A percentile compares a stretch with the other conserved stretches of the same genome.
phyloP scores from a whole-genome alignment of 1,139 yeast genomes.

The Nakaseomyces glabratus region DNA sequence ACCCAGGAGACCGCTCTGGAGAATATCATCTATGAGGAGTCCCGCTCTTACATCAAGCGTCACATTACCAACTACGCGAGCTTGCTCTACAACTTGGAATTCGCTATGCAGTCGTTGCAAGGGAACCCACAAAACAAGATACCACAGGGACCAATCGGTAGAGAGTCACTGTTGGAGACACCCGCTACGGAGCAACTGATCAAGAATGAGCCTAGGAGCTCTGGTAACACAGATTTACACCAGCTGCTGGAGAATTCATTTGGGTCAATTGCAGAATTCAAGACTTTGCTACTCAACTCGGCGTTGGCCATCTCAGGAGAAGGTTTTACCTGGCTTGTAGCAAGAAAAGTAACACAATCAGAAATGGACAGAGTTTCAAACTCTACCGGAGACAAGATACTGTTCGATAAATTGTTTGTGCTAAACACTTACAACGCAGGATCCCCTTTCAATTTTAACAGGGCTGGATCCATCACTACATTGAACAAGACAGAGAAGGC shows the following conservation, averaged over 20 bases:
- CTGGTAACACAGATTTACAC: slow-evolving; percentile 27
- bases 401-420: slow-evolving; percentile 44
- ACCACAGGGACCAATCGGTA: slow-evolving; percentile 10
- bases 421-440: slow-evolving; percentile 74
- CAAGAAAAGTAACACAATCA: slow-evolving; percentile 36
- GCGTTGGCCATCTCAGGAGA: slow-evolving; percentile 62
- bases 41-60: slow-evolving; percentile 27
- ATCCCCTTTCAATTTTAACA: slow-evolving; percentile 40
- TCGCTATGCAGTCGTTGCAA: slow-evolving; percentile 48
- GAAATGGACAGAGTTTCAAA: slow-evolving; percentile 14
- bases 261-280: slow-evolving; percentile 61
- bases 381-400: slow-evolving; percentile 18
- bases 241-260: slow-evolving; percentile 47
- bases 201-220: slow-evolving; percentile 34
- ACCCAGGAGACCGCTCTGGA: slow-evolving; percentile 23
- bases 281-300: slow-evolving; percentile 52
- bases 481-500: slow-evolving; percentile 5
- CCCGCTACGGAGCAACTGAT: slow-evolving; percentile 34
- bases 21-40: slow-evolving; percentile 24
- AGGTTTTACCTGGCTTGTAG: slow-evolving; percentile 69
- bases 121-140: slow-evolving; percentile 10
- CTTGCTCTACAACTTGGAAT: slow-evolving; percentile 48
- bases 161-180: slow-evolving; percentile 35
- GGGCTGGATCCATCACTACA: slow-evolving; percentile 25
- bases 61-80: slow-evolving; percentile 50